Conservation (phyloP, 108 stramenopile genomes). For the Pseudonitzschia pungens region DNA sequence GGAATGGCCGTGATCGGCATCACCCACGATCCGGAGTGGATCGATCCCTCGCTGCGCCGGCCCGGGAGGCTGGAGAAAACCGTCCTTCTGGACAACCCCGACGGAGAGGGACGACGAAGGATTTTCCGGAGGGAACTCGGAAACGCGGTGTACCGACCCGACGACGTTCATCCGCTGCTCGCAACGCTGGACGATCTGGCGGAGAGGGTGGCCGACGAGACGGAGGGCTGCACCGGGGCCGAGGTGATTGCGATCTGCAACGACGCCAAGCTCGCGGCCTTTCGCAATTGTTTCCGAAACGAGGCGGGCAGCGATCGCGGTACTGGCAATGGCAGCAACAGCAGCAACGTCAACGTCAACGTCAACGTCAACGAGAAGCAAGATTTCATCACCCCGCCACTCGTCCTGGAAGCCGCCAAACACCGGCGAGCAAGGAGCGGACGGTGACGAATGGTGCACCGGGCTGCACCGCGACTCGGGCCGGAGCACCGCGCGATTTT, state of each 20-base stretch:
- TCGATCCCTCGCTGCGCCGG: constrained; percentile 79
- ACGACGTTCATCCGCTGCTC: constrained; percentile 13
- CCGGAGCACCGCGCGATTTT: no score
- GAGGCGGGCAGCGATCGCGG: no score
- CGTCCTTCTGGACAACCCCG: constrained; percentile 50
- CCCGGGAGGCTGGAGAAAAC: constrained; percentile 73
- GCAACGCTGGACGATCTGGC: constrained; percentile 43
- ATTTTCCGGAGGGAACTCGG: constrained; percentile 44
- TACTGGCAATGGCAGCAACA: no score
- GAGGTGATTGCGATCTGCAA: constrained; percentile 63
- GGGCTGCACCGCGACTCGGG: no score
- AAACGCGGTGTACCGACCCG: constrained; percentile 35
- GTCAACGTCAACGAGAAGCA: background rate
- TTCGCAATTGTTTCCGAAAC: background rate
- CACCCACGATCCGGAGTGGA: constrained; percentile 62
- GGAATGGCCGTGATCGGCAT: constrained; percentile 73
- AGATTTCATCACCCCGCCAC: constrained; percentile 1
- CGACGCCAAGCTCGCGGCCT: constrained; percentile 51
- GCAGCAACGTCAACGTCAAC: background rate
- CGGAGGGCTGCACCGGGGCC: constrained; percentile 63
- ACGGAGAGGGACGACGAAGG: constrained; percentile 49
- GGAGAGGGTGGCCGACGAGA: constrained; percentile 41
- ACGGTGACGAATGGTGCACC: background rate
- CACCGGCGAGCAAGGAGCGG: background rate
- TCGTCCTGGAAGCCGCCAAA: constrained; percentile 13